Evolutionary conservation across 1,284 basidiomycete genomes (phyloP), one percentile per base, ranked within the genome.

Genomic region (Papiliotrema laurentii): DNA sequence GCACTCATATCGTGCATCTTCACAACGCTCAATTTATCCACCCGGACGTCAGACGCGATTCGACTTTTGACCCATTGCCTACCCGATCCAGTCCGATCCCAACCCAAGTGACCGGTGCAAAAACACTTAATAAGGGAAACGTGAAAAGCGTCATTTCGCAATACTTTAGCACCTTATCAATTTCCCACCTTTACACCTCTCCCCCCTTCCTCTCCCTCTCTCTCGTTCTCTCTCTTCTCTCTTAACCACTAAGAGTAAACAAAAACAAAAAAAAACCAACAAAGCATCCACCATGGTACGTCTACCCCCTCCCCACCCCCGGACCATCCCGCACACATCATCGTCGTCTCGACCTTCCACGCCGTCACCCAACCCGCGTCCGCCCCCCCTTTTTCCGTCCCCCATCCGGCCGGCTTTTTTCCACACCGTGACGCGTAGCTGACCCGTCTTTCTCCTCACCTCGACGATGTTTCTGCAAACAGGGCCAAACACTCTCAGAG

Each of bases 401-500:
- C 16, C 18, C 4, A 22, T 43, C 39, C 19, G 37, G 30, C 4
- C 37, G n/a, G n/a, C n/a, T 28, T 42, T 21, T 42, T 6, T 24
- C 5, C 43, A 28, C 41, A 22, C 37, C 16, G 34, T 42, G 43
- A 51, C 50, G 46, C 46, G 50, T 48, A 42, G 50, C 53, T 51
- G 47, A 51, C 37, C 14, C 25, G 24, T 30, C 24, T 11, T 28
- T 43, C 27, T 26, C 30, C 35, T 47, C 39, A 13, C 22, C 18
- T 22, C 19, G n/a, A 16, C 30, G n/a, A 21, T 22, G 37, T 26
- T 43, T 9, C 19, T 10, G 28, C 26, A 14, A 4, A 43, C 41
- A 73, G 71, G 71, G 71, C 66, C 71, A 73, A 69, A 73, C 71
- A 59, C 63, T 73, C 21, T 73, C 70, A 24, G 71, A 72, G 53